phyloP scores from a whole-genome alignment of 495 filamentous ascomycete species.

The Podospora conica region DNA sequence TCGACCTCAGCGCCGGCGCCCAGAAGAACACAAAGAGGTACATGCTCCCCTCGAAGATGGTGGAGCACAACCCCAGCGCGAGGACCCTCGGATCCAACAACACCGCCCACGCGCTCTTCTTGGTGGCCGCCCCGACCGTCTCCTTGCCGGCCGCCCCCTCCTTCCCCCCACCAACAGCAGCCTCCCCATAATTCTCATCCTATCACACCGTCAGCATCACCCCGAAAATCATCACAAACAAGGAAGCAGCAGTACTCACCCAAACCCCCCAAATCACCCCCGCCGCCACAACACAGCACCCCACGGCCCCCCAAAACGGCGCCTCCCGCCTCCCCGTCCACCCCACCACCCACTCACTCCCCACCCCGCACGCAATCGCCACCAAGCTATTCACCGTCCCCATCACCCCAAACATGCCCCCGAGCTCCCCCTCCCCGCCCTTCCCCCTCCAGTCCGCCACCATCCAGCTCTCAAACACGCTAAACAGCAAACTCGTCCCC shows the following conservation, averaged over 20 bases:
- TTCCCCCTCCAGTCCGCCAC: conserved; percentile 45
- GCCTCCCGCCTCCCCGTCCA: conserved; percentile 42
- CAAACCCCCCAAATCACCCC: conserved; percentile 40
- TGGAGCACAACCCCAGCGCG: conserved; percentile 42
- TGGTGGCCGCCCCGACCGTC: too few relatives aligned
- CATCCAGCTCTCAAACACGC: conserved; percentile 55
- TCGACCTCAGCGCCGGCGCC: conserved; percentile 43
- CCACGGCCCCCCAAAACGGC: conserved; percentile 42
- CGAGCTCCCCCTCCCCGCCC: conserved; percentile 30
- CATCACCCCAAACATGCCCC: conserved; percentile 44
- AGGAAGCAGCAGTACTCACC: conserved; percentile 31
- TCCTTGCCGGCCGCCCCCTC: conserved; percentile 3
- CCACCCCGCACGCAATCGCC: conserved; percentile 48
- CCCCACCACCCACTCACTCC: conserved; percentile 45
- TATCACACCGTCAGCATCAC: conserved; percentile 15
- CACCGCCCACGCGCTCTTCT: conserved; percentile 19
- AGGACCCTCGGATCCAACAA: conserved; percentile 36
- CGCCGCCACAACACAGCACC: conserved; percentile 35
- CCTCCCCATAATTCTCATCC: conserved; percentile 44
- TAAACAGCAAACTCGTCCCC: conserved; percentile 49
- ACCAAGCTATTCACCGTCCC: conserved; percentile 47
- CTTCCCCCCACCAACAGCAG: conserved; percentile 3
- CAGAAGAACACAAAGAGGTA: conserved; percentile 57
- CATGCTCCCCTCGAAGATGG: conserved; percentile 53
- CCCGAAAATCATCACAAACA: not conserved